Conservation (phyloP, 352 stramenopile species). For the Albugo laibachii region DNA sequence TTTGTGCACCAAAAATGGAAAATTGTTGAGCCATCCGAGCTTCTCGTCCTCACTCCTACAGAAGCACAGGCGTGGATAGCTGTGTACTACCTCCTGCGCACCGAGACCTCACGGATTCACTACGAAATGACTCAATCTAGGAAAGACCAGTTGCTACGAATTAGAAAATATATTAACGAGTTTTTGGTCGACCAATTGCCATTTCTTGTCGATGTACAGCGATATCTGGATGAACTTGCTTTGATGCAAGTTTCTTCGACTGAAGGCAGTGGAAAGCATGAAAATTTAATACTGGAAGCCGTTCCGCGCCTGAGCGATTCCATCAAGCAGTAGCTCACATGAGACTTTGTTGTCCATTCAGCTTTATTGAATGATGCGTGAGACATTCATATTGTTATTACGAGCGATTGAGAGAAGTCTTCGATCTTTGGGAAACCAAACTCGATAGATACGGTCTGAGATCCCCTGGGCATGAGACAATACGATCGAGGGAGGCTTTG, state of each 20-base stretch:
- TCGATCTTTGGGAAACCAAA: slow-evolving; percentile 43
- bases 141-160: slow-evolving; percentile 82
- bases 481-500: slow-evolving; percentile 41
- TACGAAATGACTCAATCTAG: slow-evolving; percentile 90
- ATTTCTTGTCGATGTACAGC: slow-evolving; percentile 82
- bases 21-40: slow-evolving; percentile 58
- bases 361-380: slow-evolving; percentile 26
- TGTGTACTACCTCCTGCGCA: slow-evolving; percentile 88
- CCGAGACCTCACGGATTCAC: slow-evolving; percentile 79
- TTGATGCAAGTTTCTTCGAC: slow-evolving; percentile 67
- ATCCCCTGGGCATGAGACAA: slow-evolving; percentile 60
- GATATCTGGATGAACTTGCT: slow-evolving; percentile 90
- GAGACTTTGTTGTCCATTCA: slow-evolving; percentile 80
- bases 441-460: slow-evolving; percentile 68
- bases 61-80: slow-evolving; percentile 90
- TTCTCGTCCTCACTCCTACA: slow-evolving; percentile 84
- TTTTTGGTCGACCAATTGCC: slow-evolving; percentile 89
- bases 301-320: slow-evolving; percentile 45
- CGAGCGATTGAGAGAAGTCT: slow-evolving; percentile 79
- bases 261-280: slow-evolving; percentile 4
- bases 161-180: slow-evolving; percentile 91
- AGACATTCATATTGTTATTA: slow-evolving; percentile 74
- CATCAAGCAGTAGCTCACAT: slow-evolving; percentile 54
- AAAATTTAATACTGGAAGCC: slow-evolving; percentile 59
- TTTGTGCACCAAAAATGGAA: slow-evolving; percentile 86